A percentile compares a stretch with the other conserved stretches of the same genome.
These are phyloP conservation scores for Teratosphaeria destructans DNA, from an alignment of 2,329 filamentous ascomycete species.

Conservation along the genomic window DNA sequence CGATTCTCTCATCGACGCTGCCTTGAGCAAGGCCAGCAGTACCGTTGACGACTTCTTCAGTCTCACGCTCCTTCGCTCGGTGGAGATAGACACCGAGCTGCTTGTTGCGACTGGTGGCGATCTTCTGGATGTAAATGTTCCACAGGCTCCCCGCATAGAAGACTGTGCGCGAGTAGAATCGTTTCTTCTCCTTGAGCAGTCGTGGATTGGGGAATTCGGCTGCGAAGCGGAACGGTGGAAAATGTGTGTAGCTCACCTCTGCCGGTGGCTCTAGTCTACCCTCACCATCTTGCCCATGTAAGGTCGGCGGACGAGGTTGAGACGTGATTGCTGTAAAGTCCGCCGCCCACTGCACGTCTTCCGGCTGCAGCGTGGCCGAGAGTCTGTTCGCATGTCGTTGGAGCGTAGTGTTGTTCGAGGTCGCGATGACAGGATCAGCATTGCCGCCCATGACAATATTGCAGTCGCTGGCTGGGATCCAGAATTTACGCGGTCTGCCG, in stretches of 20 bases:
- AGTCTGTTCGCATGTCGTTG: slow-evolving; percentile 38
- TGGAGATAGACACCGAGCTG: slow-evolving; percentile 51
- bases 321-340: slow-evolving; percentile 42
- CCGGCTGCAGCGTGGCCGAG: slow-evolving; percentile 42
- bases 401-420: slow-evolving; percentile 29
- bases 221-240: slow-evolving; percentile 49
- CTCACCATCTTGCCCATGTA: background rate
- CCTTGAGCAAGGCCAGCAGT: slow-evolving; percentile 29
- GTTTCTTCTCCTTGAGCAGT: slow-evolving; percentile 48
- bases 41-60: slow-evolving; percentile 32
- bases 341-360: slow-evolving; percentile 46
- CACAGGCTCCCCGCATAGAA: slow-evolving; percentile 50
- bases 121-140: slow-evolving; percentile 55
- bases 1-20: slow-evolving; percentile 44
- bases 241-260: slow-evolving; percentile 38
- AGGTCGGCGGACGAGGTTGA: slow-evolving; percentile 15
- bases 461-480: slow-evolving; percentile 46
- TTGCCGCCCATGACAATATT: slow-evolving; percentile 46
- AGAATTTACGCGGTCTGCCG: slow-evolving; percentile 45
- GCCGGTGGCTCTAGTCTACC: background rate
- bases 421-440: slow-evolving; percentile 42
- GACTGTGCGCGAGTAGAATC: slow-evolving; percentile 48
- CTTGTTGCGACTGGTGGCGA: slow-evolving; percentile 43
- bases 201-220: slow-evolving; percentile 48
- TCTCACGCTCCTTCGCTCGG: slow-evolving; percentile 46